phyloP scores from a whole-genome alignment of 2,329 filamentous ascomycete species.

The Penicillium sp. region DNA sequence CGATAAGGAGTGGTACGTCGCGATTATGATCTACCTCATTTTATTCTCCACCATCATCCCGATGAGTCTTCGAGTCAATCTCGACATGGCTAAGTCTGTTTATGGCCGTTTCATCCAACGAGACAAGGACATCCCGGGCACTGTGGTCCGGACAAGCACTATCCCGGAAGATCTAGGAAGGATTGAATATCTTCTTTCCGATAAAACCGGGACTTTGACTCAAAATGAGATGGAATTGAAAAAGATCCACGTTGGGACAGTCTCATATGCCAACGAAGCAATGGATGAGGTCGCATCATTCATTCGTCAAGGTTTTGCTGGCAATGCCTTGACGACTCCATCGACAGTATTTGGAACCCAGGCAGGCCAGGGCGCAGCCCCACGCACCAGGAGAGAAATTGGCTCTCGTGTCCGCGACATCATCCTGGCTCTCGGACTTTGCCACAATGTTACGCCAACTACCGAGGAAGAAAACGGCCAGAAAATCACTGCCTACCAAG shows the following conservation, averaged over 20 bases:
- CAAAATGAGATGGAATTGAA: constrained; percentile 99
- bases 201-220: constrained; percentile 97
- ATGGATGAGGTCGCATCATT: constrained; percentile 96
- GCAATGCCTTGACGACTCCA: constrained; percentile 64
- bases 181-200: constrained; percentile 92
- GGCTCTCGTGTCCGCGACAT: constrained; percentile 90
- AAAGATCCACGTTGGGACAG: constrained; percentile 96
- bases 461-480: constrained; percentile 78
- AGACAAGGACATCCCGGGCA: constrained; percentile 84
- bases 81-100: constrained; percentile 95
- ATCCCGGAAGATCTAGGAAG: constrained; percentile 95
- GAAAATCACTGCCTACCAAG: constrained; percentile 82
- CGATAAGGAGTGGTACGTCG: constrained; percentile 76
- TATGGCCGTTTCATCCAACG: constrained; percentile 95
- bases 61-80: constrained; percentile 91
- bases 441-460: constrained; percentile 95
- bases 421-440: constrained; percentile 85
- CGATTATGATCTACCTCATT: constrained; percentile 96
- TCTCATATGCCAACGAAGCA: constrained; percentile 95
- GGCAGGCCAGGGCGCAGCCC: constrained; percentile 59
- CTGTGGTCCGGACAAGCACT: constrained; percentile 92
- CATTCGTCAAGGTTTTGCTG: constrained; percentile 76
- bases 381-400: constrained; percentile 87
- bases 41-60: constrained; percentile 99
- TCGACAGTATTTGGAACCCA: constrained; percentile 68